Evolutionary conservation across 345 rosid genomes (phyloP).

Genomic region (Rhodamnia rubescens): DNA sequence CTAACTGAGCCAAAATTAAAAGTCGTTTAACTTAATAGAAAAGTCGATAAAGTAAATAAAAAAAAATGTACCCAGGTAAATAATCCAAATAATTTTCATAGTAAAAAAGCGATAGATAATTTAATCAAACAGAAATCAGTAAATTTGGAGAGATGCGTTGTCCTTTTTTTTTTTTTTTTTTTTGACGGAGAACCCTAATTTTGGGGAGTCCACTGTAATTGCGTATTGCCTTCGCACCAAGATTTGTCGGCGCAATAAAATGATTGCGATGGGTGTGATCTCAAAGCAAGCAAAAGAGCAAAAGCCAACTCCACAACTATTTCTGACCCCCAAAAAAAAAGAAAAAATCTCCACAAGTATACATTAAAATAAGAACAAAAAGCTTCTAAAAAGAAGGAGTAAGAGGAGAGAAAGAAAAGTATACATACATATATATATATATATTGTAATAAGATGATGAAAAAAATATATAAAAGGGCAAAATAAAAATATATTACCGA

Average conservation of each 20-base stretch:
- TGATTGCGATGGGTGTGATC: background rate
- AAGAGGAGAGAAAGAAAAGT: background rate
- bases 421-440: background rate
- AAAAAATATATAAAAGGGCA: too few species aligned
- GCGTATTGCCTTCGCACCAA: background rate
- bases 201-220: background rate
- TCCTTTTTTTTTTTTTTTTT: too few species aligned
- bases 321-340: background rate
- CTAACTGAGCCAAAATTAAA: background rate
- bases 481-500: background rate
- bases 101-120: too few species aligned
- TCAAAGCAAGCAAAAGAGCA: background rate
- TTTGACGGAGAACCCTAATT: background rate
- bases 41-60: background rate
- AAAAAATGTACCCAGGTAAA: background rate
- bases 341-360: background rate
- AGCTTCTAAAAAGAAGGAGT: background rate
- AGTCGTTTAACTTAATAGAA: background rate
- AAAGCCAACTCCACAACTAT: background rate
- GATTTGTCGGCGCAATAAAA: background rate
- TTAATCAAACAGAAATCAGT: too few species aligned
- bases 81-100: background rate
- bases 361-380: background rate
- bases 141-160: too few species aligned
- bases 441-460: too few species aligned